Evolutionary conservation across 1,284 basidiomycete species (phyloP), one percentile per base, ranked within the genome.

Genomic region (Cutaneotrichosporon sp.): DNA sequence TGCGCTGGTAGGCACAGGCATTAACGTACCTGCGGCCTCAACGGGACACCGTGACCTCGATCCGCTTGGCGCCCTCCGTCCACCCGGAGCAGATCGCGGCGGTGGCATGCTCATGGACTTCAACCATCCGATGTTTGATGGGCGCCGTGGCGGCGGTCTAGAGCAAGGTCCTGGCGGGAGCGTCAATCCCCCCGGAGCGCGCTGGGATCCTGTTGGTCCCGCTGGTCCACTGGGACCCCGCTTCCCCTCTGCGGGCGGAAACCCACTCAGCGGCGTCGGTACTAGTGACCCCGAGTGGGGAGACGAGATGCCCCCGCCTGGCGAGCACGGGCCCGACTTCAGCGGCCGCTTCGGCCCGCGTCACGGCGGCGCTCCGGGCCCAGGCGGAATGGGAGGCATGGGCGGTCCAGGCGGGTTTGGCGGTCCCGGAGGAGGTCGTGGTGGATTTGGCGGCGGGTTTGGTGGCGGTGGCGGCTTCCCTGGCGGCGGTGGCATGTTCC

Each of bases 191-290:
- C 78, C 78, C 0, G 79, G 79, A 1, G 76, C 79, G 13, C 60
- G 79, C 17, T 81, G 80, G 70, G 80, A 81, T 60, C 79, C 79
- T 0, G 74, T 80, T 8, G 77, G 76, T 15, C 78, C 78, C 12
- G 65, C 60, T 8, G 65, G 52, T 8, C 42, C 51, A 13, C 41
- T 43, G 9, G 58, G 58, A 1, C 44, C 54, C 0, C 54, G 58
- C 13, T 61, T 58, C 52, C 58, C 43, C 8, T 55, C 66, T 30
- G 52, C 61, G 8, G 67, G 67, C 2, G 59, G 64, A 8, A 71
- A 72, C 54, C 72, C 70, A 12, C 52, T 71, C 12, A 62, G 65
- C 18, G 68, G 69, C 8, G 54, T 60, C 23, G 73, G 71, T 7
- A 41, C 58, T 14, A 63, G 65, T n/a, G 72, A 72, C 61, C 58